Base-by-base conservation (phyloP, 768 basidiomycete species). In the Pilatotrama ljubarskyi region DNA sequence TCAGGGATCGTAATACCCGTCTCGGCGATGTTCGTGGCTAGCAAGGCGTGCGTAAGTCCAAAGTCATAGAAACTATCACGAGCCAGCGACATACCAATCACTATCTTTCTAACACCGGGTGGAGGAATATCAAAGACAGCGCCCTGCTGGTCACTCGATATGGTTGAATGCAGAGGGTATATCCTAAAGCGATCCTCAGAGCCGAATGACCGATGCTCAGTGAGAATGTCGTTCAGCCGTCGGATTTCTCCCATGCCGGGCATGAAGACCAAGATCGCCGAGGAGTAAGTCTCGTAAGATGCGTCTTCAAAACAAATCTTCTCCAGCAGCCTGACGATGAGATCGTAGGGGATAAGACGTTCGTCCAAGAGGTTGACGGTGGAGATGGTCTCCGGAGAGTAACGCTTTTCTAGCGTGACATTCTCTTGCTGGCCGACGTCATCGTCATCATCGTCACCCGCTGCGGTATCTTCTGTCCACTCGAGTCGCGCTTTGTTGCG, bases 1-100 rank as follows among this genome's bases (percentile, higher is more conserved):
- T 99, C 97, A 6, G 96, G 96, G 55, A 99, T 99, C 1, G 97
- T 99, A 55, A 99, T 92, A 66, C 96, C 96, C 14, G 96, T 99
- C 74, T 99, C 96, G 15, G 93, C 91, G 66, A 95, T 93, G 69
- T 96, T 93, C 35, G 93, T 93, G 2, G 91, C 91, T 93, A 62
- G 17, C 6, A 20, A 3, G 20, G 2, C 8, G 14, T 2, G 55
- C 57, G 38, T 37, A 42, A 49, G 38, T 35, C 6, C 18, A 42
- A 0, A 51, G 32, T 15, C 40, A 42, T 9, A 68, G 59, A 55
- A 10, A 10, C 10, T 4, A 5, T 58, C 62, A 55, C 54, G 59
- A 55, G 14, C 44, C 46, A 1, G 26, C 17, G 20, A 66, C 80
- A 40, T 69, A 94, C 94, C 91, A 41, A 99, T 87, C 49, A 99